These are phyloP conservation scores for Herpetomonas tarakana DNA, from an alignment of 208 protist genomes.

Conservation along the genomic window DNA sequence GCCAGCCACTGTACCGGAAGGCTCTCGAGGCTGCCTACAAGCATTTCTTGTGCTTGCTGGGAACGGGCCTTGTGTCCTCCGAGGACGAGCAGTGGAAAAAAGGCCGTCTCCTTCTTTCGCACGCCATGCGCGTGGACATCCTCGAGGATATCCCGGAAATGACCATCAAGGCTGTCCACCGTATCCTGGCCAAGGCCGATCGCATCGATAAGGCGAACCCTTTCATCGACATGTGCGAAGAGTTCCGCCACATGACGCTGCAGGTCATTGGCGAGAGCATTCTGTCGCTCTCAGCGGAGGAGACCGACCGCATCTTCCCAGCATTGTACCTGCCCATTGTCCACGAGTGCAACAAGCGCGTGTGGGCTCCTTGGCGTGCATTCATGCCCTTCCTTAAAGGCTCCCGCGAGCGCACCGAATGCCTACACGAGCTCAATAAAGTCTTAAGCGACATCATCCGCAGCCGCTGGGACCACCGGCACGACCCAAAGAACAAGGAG, in stretches of 20 bases:
- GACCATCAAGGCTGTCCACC: conserved; percentile 56
- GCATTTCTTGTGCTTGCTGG: conserved; percentile 88
- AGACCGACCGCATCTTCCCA: conserved; percentile 87
- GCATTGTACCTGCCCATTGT: conserved; percentile 89
- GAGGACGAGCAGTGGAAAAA: conserved; percentile 89
- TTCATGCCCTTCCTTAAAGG: conserved; percentile 77
- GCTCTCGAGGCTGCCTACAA: conserved; percentile 81
- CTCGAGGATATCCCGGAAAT: conserved; percentile 78
- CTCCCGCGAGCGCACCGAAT: conserved; percentile 56
- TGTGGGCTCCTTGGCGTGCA: conserved; percentile 88
- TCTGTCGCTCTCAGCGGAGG: conserved; percentile 74
- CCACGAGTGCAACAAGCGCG: conserved; percentile 85
- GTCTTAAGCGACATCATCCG: conserved; percentile 75
- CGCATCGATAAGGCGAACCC: conserved; percentile 9
- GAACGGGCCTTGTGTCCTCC: conserved; percentile 81
- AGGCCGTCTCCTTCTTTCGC: conserved; percentile 74
- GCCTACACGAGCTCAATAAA: conserved; percentile 68
- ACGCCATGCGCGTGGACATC: conserved; percentile 86
- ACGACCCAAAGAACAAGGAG: conserved; percentile 24
- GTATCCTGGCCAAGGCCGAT: conserved; percentile 64
- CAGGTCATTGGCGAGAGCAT: conserved; percentile 86
- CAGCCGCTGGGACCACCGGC: conserved; percentile 49
- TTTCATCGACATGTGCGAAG: conserved; percentile 82
- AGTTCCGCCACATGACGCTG: conserved; percentile 90
- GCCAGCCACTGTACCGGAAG: conserved; percentile 87